These are phyloP conservation scores for Phytophthora nicotianae DNA, from an alignment of 352 stramenopile genomes.

Conservation along the genomic window DNA sequence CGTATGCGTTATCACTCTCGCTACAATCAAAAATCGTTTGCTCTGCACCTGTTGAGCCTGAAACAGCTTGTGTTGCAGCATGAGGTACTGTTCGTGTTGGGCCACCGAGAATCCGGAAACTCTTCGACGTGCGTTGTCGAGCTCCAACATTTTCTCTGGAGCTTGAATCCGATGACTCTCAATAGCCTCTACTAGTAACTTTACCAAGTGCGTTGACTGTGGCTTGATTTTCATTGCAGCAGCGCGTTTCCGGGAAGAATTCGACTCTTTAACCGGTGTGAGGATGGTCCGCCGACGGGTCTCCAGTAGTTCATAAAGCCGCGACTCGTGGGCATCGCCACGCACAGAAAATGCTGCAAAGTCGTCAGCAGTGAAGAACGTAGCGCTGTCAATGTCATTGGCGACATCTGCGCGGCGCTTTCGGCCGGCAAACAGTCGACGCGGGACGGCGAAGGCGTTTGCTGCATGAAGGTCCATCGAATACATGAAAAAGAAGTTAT, in stretches of 20 bases:
- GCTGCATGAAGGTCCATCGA: slow-evolving; percentile 21
- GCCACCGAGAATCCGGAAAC: slow-evolving; percentile 53
- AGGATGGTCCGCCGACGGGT: slow-evolving; percentile 28
- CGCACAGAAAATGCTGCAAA: slow-evolving; percentile 45
- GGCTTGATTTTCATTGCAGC: neutral
- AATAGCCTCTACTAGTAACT: slow-evolving; percentile 40
- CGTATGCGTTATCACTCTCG: neutral
- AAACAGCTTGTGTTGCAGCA: slow-evolving; percentile 48
- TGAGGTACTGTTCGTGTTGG: slow-evolving; percentile 60
- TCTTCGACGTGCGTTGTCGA: slow-evolving; percentile 48
- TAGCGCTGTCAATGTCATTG: neutral
- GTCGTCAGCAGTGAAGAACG: slow-evolving; percentile 46
- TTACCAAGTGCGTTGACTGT: slow-evolving; percentile 39
- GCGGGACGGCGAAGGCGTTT: slow-evolving; percentile 54
- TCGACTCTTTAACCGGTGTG: slow-evolving; percentile 6
- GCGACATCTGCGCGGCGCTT: slow-evolving; percentile 38
- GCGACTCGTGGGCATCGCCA: slow-evolving; percentile 28
- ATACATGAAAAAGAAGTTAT: neutral
- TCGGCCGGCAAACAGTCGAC: slow-evolving; percentile 42
- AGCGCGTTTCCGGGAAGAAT: neutral
- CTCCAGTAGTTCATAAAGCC: slow-evolving; percentile 39
- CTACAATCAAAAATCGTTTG: slow-evolving; percentile 28
- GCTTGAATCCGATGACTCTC: slow-evolving; percentile 9
- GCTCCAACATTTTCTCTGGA: slow-evolving; percentile 20
- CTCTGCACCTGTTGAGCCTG: slow-evolving; percentile 47